Conservation (phyloP, 495 filamentous ascomycete species). For the Jackrogersella multiformis region DNA sequence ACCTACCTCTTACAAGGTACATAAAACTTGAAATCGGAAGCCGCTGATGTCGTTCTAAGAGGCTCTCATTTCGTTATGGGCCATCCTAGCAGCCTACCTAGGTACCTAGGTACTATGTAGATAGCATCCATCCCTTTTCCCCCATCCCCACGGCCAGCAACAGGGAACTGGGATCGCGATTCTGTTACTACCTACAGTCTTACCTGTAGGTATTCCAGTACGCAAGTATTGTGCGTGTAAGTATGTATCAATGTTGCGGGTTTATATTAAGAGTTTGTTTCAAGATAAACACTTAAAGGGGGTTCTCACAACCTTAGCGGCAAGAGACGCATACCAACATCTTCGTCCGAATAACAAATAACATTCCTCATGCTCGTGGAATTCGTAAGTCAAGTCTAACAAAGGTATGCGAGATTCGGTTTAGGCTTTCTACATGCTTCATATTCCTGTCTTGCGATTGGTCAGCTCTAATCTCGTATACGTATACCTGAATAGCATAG, state of each 20-base stretch:
- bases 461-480: conserved; percentile 24
- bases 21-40: conserved; percentile 33
- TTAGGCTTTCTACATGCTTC: conserved; percentile 33
- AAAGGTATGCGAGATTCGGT: conserved; percentile 7
- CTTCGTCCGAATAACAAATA: conserved; percentile 20
- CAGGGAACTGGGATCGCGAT: conserved; percentile 17
- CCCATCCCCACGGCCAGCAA: conserved; percentile 25
- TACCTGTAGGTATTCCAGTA: not conserved
- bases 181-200: conserved; percentile 1
- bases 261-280: conserved; percentile 31
- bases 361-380: conserved; percentile 22
- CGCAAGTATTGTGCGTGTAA: no score
- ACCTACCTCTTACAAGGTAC: no score
- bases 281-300: conserved; percentile 27
- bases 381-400: conserved; percentile 11
- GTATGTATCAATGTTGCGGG: no score
- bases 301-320: conserved; percentile 4
- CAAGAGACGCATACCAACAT: not conserved
- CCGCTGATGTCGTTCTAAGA: conserved; percentile 38
- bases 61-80: conserved; percentile 38
- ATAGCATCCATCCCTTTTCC: not conserved
- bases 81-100: no score
- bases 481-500: not conserved
- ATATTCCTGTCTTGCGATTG: conserved; percentile 20
- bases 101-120: no score